Evolutionary conservation across 1,139 yeast genomes (phyloP).

Genomic region (Zygosaccharomyces sapae): DNA sequence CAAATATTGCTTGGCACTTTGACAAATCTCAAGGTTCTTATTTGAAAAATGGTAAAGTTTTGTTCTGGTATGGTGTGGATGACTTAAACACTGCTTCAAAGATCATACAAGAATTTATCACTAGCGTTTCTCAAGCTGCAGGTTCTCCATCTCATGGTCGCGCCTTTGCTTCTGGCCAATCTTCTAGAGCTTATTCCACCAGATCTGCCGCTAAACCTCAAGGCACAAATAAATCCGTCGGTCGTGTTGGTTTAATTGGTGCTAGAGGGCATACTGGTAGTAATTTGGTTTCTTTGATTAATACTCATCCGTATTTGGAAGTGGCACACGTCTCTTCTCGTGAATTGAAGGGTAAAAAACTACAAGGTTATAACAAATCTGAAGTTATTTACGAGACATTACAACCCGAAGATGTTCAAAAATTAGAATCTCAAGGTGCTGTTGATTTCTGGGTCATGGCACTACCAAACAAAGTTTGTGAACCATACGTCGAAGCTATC

Average conservation of each 20-base stretch:
- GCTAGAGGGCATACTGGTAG: conserved; percentile 98
- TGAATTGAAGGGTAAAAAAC: conserved; percentile 81
- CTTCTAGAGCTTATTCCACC: conserved; percentile 38
- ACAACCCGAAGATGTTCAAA: conserved; percentile 78
- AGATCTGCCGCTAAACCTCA: conserved; percentile 67
- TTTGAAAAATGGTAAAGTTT: conserved; percentile 78
- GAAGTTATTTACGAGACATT: conserved; percentile 79
- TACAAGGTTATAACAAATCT: conserved; percentile 80
- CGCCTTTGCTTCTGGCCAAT: conserved; percentile 36
- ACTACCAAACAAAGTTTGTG: conserved; percentile 94
- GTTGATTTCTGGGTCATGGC: conserved; percentile 99
- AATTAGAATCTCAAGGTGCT: conserved; percentile 67
- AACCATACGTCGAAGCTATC: conserved; percentile 93
- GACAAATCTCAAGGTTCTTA: conserved; percentile 91
- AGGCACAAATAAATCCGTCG: conserved; percentile 60
- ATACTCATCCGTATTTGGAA: conserved; percentile 82
- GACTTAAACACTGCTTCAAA: conserved; percentile 59
- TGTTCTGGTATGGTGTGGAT: conserved; percentile 91
- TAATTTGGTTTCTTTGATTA: conserved; percentile 80
- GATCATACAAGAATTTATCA: conserved; percentile 62
- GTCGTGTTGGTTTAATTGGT: conserved; percentile 83
- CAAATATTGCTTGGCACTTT: conserved; percentile 89
- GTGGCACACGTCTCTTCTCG: conserved; percentile 92
- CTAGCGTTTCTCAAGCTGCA: conserved; percentile 24
- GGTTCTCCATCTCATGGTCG: conserved; percentile 22